phyloP scores from a whole-genome alignment of 1,139 yeast genomes.

The Lodderomyces oxycetoniae region DNA sequence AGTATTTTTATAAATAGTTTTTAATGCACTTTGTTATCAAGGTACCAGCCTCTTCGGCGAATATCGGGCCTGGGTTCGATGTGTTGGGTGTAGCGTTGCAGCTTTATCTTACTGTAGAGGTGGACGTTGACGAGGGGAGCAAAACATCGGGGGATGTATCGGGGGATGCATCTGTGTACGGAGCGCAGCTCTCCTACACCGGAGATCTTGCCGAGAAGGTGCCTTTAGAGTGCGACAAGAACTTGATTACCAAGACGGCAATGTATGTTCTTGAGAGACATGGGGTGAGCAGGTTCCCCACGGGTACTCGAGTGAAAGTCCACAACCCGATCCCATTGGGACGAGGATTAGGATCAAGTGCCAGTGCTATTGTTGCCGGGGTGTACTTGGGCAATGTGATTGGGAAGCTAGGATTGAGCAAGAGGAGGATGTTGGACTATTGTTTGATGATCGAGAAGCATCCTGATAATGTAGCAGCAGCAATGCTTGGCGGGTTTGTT shows the following conservation, averaged over 20 bases:
- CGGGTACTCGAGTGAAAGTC: constrained; percentile 78
- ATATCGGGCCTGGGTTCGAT: constrained; percentile 97
- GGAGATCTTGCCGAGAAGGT: constrained; percentile 75
- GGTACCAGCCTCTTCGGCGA: constrained; percentile 97
- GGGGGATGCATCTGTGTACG: too few relatives aligned
- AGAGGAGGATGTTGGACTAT: constrained; percentile 84
- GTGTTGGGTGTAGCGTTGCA: constrained; percentile 88
- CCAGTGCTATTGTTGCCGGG: constrained; percentile 98
- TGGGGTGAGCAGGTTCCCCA: constrained; percentile 67
- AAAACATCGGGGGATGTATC: constrained; percentile 52
- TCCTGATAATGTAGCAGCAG: constrained; percentile 97
- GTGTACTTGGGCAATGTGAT: constrained; percentile 85
- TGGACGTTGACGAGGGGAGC: constrained; percentile 51
- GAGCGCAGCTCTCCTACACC: constrained; percentile 66
- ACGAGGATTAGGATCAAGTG: constrained; percentile 96
- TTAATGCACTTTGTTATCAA: constrained; percentile 46
- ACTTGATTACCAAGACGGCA: constrained; percentile 89
- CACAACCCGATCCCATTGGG: constrained; percentile 92
- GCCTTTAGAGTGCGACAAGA: constrained; percentile 70
- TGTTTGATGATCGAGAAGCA: constrained; percentile 96
- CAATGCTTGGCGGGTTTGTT: constrained; percentile 98
- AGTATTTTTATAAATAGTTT: too few relatives aligned
- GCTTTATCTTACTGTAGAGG: constrained; percentile 65
- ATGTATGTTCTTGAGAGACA: constrained; percentile 84
- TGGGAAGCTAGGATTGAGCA: constrained; percentile 67